Conservation (phyloP, 257 asterid species). For the Oldenlandia corymbosa region DNA sequence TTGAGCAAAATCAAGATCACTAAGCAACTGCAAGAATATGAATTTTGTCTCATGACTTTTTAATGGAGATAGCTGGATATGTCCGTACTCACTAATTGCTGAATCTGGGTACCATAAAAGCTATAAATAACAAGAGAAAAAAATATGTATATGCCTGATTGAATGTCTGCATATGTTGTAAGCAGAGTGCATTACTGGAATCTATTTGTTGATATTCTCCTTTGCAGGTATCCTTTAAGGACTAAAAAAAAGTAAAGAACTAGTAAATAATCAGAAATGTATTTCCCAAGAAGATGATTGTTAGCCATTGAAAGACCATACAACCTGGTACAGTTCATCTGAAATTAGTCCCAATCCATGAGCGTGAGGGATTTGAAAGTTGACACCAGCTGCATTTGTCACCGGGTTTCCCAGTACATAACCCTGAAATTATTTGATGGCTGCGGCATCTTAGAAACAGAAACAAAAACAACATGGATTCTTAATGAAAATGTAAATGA, state of each 20-base stretch:
- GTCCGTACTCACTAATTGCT: not conserved
- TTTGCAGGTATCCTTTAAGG: slow-evolving; percentile 17
- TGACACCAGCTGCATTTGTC: too few relatives aligned
- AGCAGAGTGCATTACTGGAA: slow-evolving; percentile 19
- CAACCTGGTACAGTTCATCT: too few relatives aligned
- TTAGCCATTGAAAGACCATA: not conserved
- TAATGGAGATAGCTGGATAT: too few relatives aligned
- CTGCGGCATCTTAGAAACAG: too few relatives aligned
- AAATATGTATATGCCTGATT: slow-evolving; percentile 11
- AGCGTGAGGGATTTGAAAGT: too few relatives aligned
- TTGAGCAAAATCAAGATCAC: not conserved
- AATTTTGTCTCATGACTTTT: not conserved
- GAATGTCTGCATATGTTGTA: slow-evolving; percentile 17
- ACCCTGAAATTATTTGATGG: too few relatives aligned
- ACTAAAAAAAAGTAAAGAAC: slow-evolving; percentile 1
- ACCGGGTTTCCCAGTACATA: too few relatives aligned
- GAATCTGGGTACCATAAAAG: not conserved
- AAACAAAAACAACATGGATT: not conserved
- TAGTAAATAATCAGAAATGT: too few relatives aligned
- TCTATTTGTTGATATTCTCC: slow-evolving; percentile 20
- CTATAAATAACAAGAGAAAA: not conserved
- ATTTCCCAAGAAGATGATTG: not conserved
- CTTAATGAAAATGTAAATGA: too few relatives aligned
- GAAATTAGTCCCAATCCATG: too few relatives aligned
- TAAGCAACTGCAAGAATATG: slow-evolving; percentile 14